Evolutionary conservation across 2,329 filamentous ascomycete genomes (phyloP).

Genomic region (Aspergillus sp.): DNA sequence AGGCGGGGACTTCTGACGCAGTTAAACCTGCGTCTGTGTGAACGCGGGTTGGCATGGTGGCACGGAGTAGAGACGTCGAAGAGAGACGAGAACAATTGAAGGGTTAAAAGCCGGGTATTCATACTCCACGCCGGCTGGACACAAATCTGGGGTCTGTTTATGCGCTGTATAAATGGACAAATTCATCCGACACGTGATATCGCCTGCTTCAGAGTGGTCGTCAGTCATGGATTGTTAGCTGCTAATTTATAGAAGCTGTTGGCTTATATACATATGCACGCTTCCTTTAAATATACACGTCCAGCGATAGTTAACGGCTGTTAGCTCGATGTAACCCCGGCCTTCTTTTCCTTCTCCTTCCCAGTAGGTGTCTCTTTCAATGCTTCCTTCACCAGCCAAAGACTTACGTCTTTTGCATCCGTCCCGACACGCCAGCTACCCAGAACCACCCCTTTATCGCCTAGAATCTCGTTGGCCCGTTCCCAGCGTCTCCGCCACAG

Average conservation of each 20-base stretch:
- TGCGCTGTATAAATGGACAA: too few species aligned
- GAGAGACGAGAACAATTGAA: too few species aligned
- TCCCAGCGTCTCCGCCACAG: conserved; percentile 51
- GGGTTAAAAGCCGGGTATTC: too few species aligned
- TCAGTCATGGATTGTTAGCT: too few species aligned
- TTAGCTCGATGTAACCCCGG: background rate
- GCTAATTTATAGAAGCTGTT: background rate
- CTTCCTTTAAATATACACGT: background rate
- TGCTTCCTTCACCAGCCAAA: conserved; percentile 44
- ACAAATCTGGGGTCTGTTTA: too few species aligned
- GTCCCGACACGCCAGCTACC: conserved; percentile 47
- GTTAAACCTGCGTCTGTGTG: too few species aligned
- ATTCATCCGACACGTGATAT: background rate
- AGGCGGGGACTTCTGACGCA: too few species aligned
- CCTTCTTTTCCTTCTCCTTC: background rate
- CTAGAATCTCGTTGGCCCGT: conserved; percentile 44
- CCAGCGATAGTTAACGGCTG: background rate
- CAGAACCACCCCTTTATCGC: conserved; percentile 43
- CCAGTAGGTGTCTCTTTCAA: conserved; percentile 24
- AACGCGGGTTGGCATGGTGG: too few species aligned
- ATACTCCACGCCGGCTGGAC: too few species aligned
- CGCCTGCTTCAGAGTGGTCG: background rate
- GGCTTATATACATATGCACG: background rate
- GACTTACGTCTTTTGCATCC: conserved; percentile 46
- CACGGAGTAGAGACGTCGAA: too few species aligned